Conservation (phyloP, 306 rosid genomes). For the Castanea crenata region DNA sequence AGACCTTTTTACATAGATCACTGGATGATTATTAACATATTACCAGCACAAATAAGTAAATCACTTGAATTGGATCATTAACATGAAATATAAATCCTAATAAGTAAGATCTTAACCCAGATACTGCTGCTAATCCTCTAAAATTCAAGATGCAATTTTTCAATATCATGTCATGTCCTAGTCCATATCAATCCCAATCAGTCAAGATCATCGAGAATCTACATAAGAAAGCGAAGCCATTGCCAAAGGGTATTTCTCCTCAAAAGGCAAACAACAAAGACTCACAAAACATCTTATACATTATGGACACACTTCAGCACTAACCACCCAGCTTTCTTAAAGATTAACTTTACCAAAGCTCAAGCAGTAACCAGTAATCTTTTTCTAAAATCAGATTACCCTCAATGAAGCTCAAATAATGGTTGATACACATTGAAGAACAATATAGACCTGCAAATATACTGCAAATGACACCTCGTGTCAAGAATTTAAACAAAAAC, state of each 20-base stretch:
- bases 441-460: not conserved
- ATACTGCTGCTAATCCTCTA: too few species aligned
- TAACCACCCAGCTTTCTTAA: not conserved
- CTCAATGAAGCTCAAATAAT: not conserved
- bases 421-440: not conserved
- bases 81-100: too few species aligned
- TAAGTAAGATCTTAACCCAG: too few species aligned
- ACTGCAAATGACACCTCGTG: not conserved
- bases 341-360: not conserved
- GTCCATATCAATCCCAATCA: not conserved
- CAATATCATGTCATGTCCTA: too few species aligned
- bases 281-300: not conserved
- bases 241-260: not conserved
- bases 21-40: too few species aligned
- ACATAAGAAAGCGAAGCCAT: not conserved
- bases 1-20: too few species aligned
- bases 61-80: too few species aligned
- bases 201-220: not conserved
- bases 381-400: not conserved
- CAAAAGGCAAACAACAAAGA: not conserved
- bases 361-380: not conserved
- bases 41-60: too few species aligned
- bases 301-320: not conserved
- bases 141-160: too few species aligned
- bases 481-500: not conserved